phyloP scores from a whole-genome alignment of 352 stramenopile species.

The Phytophthora capsici region DNA sequence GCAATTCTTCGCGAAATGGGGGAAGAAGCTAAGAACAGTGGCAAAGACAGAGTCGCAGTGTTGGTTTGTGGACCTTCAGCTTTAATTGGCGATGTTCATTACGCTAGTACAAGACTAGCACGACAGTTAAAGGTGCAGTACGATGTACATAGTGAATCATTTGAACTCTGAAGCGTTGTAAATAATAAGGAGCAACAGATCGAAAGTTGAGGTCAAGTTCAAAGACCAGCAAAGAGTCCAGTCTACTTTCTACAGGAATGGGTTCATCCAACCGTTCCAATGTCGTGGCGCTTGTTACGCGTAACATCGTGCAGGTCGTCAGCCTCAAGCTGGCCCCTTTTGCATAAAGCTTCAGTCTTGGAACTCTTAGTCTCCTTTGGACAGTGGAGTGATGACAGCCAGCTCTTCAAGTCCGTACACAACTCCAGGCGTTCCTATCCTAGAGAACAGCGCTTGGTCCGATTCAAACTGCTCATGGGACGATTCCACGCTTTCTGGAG shows the following conservation, averaged over 20 bases:
- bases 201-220: constrained; percentile 19
- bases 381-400: constrained; percentile 7
- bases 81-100: constrained; percentile 40
- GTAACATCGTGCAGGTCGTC: constrained; percentile 13
- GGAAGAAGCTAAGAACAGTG: constrained; percentile 36
- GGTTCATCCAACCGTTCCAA: neutral
- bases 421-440: constrained; percentile 13
- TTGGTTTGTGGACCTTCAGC: constrained; percentile 48
- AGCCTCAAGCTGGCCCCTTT: neutral
- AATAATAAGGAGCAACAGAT: neutral
- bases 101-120: constrained; percentile 26
- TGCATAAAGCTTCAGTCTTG: neutral
- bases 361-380: constrained; percentile 11
- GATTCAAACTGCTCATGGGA: constrained; percentile 22
- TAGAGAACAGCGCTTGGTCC: constrained; percentile 26
- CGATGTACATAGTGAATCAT: constrained; percentile 53
- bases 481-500: constrained; percentile 9
- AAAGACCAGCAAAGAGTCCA: too few species aligned
- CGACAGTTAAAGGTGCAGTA: constrained; percentile 43
- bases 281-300: neutral
- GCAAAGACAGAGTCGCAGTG: constrained; percentile 44
- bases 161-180: constrained; percentile 32
- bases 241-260: neutral
- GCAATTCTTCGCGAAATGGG: constrained; percentile 45
- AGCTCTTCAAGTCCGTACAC: neutral